These are phyloP conservation scores for Hortiboletus rubellus DNA, from an alignment of 1,284 basidiomycete species.

Conservation along the genomic window DNA sequence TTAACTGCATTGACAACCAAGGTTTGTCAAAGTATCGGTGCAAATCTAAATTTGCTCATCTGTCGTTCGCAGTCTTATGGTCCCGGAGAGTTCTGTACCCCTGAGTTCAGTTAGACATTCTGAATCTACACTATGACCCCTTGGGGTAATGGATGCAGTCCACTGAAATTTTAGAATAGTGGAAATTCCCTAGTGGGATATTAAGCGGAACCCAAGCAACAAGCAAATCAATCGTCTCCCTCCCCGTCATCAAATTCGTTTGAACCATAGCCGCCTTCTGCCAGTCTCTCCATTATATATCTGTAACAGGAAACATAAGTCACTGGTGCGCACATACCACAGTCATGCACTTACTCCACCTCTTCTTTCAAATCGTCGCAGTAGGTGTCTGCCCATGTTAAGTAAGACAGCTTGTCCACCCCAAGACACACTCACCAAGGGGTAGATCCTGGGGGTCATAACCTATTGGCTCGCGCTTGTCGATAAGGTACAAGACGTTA, in stretches of 20 bases:
- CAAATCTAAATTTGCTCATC: slow-evolving; percentile 12
- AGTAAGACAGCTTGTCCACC: slow-evolving; percentile 7
- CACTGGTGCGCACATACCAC: neutral
- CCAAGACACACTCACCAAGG: slow-evolving; percentile 49
- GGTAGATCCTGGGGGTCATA: slow-evolving; percentile 65
- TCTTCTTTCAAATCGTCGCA: slow-evolving; percentile 85
- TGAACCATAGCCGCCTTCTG: slow-evolving; percentile 71
- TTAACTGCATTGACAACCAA: slow-evolving; percentile 83
- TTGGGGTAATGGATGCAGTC: neutral
- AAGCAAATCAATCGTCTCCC: slow-evolving; percentile 60
- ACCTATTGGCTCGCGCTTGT: slow-evolving; percentile 40
- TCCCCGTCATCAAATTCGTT: slow-evolving; percentile 72
- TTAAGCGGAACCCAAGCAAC: neutral
- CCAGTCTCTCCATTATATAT: slow-evolving; percentile 74
- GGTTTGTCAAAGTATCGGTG: slow-evolving; percentile 46
- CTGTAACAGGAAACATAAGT: slow-evolving; percentile 39
- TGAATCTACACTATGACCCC: neutral
- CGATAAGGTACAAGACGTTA: neutral
- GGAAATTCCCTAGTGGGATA: neutral
- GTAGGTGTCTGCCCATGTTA: slow-evolving; percentile 61
- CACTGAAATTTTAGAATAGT: neutral
- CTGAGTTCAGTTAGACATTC: slow-evolving; percentile 76
- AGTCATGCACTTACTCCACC: slow-evolving; percentile 51
- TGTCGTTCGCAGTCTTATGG: slow-evolving; percentile 78
- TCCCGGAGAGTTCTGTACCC: slow-evolving; percentile 85